These are phyloP conservation scores for Fusarium continuum DNA, from an alignment of 2,329 filamentous ascomycete species.

Conservation along the genomic window DNA sequence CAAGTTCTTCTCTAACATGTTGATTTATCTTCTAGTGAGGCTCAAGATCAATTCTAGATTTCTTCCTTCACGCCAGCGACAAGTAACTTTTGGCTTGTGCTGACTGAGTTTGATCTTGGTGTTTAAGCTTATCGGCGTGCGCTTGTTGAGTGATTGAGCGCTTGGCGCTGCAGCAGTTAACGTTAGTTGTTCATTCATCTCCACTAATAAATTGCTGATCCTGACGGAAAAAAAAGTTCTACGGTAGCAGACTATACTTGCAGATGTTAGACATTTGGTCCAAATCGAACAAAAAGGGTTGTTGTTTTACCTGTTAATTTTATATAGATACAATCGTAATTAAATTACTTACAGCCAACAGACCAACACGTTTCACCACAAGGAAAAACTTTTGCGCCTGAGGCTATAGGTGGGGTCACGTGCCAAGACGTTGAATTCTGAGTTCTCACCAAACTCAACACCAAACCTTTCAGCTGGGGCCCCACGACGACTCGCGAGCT, in stretches of 20 bases:
- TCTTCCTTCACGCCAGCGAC: too few species aligned
- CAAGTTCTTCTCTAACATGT: too few species aligned
- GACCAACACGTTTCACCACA: background rate
- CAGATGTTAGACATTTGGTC: too few species aligned
- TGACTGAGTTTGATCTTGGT: background rate
- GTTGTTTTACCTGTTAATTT: too few species aligned
- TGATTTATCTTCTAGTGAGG: too few species aligned
- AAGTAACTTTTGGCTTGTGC: background rate
- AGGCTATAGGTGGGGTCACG: conserved; percentile 6
- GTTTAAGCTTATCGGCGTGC: conserved; percentile 17
- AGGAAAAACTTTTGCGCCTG: background rate
- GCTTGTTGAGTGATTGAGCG: too few species aligned
- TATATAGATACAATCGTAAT: background rate
- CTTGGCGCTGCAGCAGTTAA: too few species aligned
- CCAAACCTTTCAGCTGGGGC: too few species aligned
- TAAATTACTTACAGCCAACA: background rate
- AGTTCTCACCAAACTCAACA: conserved; percentile 3
- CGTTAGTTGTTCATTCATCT: background rate
- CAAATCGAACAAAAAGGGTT: too few species aligned
- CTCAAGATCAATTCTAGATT: too few species aligned
- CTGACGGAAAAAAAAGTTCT: background rate
- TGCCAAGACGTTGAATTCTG: background rate
- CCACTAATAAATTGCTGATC: background rate
- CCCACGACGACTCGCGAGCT: too few species aligned
- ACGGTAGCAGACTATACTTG: background rate